Base-by-base conservation (phyloP, 2,329 filamentous ascomycete genomes). In the Aspergillus ochraceoroseus region DNA sequence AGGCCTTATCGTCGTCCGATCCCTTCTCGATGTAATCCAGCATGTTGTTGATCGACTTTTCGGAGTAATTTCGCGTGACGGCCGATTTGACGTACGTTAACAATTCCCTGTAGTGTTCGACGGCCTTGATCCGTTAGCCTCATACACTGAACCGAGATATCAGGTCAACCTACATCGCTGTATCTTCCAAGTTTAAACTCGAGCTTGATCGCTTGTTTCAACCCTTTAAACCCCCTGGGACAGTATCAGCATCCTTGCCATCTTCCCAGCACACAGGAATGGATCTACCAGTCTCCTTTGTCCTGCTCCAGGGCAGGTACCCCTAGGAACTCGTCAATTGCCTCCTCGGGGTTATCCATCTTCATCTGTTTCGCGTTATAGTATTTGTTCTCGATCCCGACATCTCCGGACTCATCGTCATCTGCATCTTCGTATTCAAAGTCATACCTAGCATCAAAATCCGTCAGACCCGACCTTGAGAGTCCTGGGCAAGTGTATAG, bases 11-110 rank as follows among this genome's bases (percentile, higher is more conserved):
- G 46, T 81, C 76, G 49, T 83, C 80, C 42, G 83, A 82, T n/a
- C 80, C 85, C 68, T 95, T 96, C 66, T 96, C 90, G 52, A 98
- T 92, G 63, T 85, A 94, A 69, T 96, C 92, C 32, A 98, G 80
- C 83, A 98, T 95, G 65, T 95, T 96, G 70, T 96, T 96, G 71
- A 98, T 95, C 8, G 90, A 96, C 65, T 96, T 96, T 67, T 98
- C 92, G 1, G 92, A 95, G 68, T 96, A 96, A 68, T 96, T 98
- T 48, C 92, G 82, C 27, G 92, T 96, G 32, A 98, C 90, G 5
- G 90, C 90, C 2, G 87, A 94, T 66, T 92, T 95, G 70, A 96
- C 89, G 59, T 96, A 98, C 32, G 89, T 96, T 51, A 98, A 80
- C 19, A 98, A 86, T 68, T 96, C 88, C 51, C 80, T 82, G 68